Conservation (phyloP, 148 eudicot species). For the Arbutus unedo region DNA sequence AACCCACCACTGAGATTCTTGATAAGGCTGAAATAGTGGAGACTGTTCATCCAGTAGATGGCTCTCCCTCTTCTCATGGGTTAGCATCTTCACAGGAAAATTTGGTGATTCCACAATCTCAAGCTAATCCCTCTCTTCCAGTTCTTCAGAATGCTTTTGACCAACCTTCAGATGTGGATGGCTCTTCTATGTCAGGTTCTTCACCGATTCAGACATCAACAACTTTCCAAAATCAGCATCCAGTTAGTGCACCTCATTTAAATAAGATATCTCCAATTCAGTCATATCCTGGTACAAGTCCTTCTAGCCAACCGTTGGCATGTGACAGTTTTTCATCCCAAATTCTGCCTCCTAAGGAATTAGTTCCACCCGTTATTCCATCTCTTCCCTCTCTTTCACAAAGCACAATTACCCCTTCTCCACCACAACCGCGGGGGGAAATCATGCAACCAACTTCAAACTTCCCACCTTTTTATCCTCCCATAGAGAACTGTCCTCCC, state of each 20-base stretch:
- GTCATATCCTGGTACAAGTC: constrained; percentile 12
- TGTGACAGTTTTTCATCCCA: constrained; percentile 13
- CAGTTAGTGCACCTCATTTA: constrained; percentile 22
- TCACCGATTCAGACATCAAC: constrained; percentile 24
- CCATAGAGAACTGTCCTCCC: constrained; percentile 28
- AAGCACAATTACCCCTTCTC: constrained; percentile 23
- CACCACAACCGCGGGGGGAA: constrained; percentile 10
- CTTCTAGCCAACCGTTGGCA: constrained; percentile 18
- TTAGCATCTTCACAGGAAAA: constrained; percentile 24
- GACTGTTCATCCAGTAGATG: not conserved
- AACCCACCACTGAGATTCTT: constrained; percentile 28
- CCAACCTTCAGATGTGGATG: constrained; percentile 22
- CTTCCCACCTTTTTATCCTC: constrained; percentile 26
- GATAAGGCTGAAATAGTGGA: constrained; percentile 20
- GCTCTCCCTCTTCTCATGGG: constrained; percentile 13
- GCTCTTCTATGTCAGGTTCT: constrained; percentile 25
- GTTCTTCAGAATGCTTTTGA: constrained; percentile 25
- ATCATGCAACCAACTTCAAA: constrained; percentile 24
- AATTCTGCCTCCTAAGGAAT: constrained; percentile 17
- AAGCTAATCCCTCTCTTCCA: constrained; percentile 26
- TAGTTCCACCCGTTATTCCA: constrained; percentile 18
- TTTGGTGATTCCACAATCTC: constrained; percentile 27
- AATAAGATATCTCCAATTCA: constrained; percentile 13
- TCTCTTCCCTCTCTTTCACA: constrained; percentile 30
- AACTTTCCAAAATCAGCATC: constrained; percentile 21